Conservation (phyloP, 2,329 filamentous ascomycete species). For the Ophiocordyceps polyrhachis-furcata region DNA sequence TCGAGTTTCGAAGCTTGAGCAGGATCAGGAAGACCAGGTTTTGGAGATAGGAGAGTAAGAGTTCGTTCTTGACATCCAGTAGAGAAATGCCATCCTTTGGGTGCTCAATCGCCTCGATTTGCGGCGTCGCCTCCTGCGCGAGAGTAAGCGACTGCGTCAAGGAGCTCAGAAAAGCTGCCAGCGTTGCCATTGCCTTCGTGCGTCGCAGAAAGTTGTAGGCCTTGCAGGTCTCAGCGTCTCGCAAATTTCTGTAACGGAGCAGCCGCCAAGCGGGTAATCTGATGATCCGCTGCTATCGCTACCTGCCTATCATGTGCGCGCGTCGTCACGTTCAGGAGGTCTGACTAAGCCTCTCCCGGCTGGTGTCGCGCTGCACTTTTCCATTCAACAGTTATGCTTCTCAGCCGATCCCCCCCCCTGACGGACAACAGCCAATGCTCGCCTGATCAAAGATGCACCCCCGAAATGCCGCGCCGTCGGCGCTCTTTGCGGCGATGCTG, state of each 20-base stretch:
- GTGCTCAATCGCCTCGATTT: conserved; percentile 44
- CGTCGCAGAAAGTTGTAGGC: background rate
- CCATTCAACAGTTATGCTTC: background rate
- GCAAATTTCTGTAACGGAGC: no score
- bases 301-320: no score
- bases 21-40: conserved; percentile 80
- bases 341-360: background rate
- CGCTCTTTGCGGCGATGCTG: conserved; percentile 31
- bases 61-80: conserved; percentile 87
- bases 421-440: background rate
- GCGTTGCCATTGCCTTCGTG: conserved; percentile 16
- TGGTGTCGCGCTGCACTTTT: background rate
- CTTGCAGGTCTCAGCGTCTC: background rate
- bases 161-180: conserved; percentile 31
- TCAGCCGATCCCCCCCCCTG: background rate
- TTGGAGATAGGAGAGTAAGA: conserved; percentile 91
- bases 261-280: background rate
- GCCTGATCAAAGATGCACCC: conserved; percentile 21
- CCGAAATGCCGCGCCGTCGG: conserved; percentile 25
- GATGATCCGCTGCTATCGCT: background rate
- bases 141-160: conserved; percentile 40
- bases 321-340: background rate
- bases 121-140: conserved; percentile 48
- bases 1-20: conserved; percentile 50
- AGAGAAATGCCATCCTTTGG: conserved; percentile 80